phyloP scores from a whole-genome alignment of 257 asterid species.

The Dorcoceras hygrometricum region DNA sequence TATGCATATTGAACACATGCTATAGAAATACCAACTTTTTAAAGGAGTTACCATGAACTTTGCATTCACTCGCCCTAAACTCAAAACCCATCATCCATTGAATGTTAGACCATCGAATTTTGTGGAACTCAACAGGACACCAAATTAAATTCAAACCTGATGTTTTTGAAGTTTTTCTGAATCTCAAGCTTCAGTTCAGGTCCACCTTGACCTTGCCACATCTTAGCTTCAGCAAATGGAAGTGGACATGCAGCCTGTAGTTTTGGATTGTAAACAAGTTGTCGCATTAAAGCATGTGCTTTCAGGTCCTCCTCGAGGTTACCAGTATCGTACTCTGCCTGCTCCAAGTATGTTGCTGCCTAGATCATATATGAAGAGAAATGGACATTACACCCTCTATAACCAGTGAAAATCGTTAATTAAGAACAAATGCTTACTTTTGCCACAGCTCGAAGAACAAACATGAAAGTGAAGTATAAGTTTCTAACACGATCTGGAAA shows the following conservation, averaged over 20 bases:
- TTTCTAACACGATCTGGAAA: constrained; percentile 89
- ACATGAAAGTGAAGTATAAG: constrained; percentile 87
- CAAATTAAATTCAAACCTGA: constrained; percentile 49
- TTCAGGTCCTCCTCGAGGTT: constrained; percentile 72
- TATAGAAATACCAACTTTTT: neutral
- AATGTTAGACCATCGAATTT: constrained; percentile 1
- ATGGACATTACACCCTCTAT: constrained; percentile 2
- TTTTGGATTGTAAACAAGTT: constrained; percentile 72
- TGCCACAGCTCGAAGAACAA: constrained; percentile 92
- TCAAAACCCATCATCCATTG: constrained; percentile 20
- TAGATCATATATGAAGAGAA: constrained; percentile 29
- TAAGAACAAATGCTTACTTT: constrained; percentile 49
- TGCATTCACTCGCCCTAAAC: constrained; percentile 1
- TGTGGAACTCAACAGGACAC: constrained; percentile 6
- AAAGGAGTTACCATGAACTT: neutral
- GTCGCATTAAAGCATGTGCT: constrained; percentile 73
- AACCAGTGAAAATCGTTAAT: constrained; percentile 12
- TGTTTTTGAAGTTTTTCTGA: constrained; percentile 84
- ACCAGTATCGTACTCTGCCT: constrained; percentile 83
- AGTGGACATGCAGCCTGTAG: constrained; percentile 85
- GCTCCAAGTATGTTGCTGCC: constrained; percentile 90
- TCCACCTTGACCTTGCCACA: constrained; percentile 96
- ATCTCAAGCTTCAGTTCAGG: constrained; percentile 84
- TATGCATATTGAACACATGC: neutral
- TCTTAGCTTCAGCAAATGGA: constrained; percentile 92